A percentile compares a stretch with the other conserved stretches of the same genome.
phyloP scores from a whole-genome alignment of 129 eudicot species.

The Glebionis coronaria region DNA sequence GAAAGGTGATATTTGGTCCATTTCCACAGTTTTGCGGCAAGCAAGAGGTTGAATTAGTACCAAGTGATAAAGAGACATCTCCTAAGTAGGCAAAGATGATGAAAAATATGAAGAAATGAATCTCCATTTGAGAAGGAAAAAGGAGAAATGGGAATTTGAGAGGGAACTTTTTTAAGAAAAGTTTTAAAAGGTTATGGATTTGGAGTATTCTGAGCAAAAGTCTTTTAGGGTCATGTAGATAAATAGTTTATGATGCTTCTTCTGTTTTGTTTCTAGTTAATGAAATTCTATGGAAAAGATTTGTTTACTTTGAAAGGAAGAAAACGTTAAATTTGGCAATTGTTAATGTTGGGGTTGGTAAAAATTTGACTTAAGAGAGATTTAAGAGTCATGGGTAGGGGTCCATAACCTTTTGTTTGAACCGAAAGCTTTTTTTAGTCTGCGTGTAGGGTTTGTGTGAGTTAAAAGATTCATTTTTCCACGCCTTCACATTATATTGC shows the following conservation, averaged over 20 bases:
- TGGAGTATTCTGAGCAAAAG: constrained; percentile 28
- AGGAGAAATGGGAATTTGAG: constrained; percentile 11
- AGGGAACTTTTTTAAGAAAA: constrained; percentile 24
- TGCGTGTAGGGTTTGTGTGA: constrained; percentile 12
- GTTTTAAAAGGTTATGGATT: constrained; percentile 3
- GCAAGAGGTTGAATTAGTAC: constrained; percentile 35
- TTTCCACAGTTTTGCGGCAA: constrained; percentile 47
- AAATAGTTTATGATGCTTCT: constrained; percentile 26
- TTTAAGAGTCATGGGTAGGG: constrained; percentile 4
- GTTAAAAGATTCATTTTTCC: constrained; percentile 9
- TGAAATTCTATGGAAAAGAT: neutral
- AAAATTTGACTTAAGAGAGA: constrained; percentile 22
- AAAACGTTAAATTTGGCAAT: neutral
- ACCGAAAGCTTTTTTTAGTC: constrained; percentile 27
- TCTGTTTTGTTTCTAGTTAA: constrained; percentile 17
- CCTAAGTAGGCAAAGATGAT: constrained; percentile 20
- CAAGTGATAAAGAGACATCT: constrained; percentile 20
- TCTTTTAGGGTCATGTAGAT: constrained; percentile 19
- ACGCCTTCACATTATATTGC: constrained; percentile 32
- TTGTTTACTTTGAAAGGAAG: neutral
- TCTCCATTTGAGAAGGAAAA: constrained; percentile 34
- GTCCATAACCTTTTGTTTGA: constrained; percentile 18
- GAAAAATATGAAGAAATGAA: constrained; percentile 17
- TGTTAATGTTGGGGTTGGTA: constrained; percentile 14
- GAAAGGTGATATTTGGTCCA: constrained; percentile 43